Conservation (phyloP, 176 grass and related monocot species). For the Calamus simplicifolius region DNA sequence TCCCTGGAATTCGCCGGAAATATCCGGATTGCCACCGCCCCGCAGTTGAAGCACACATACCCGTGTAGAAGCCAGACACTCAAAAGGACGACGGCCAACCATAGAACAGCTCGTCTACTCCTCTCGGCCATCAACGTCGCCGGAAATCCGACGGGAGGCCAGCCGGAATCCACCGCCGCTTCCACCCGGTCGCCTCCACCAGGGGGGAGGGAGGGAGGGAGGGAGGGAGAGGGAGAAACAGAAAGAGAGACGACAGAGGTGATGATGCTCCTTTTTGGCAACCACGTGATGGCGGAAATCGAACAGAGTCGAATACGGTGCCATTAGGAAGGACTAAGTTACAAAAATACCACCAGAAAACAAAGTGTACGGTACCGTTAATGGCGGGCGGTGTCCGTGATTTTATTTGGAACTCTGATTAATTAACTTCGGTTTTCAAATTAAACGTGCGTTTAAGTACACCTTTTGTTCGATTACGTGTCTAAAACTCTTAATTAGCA, state of each 20-base stretch:
- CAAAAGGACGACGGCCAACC: neutral
- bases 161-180: too few species aligned
- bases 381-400: neutral
- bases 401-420: neutral
- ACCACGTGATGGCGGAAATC: too few species aligned
- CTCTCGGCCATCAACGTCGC: neutral
- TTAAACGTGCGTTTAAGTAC: too few species aligned
- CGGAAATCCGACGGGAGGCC: neutral
- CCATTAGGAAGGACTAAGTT: neutral
- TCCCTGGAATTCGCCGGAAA: neutral
- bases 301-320: too few species aligned
- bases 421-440: neutral
- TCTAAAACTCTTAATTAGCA: too few species aligned
- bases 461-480: too few species aligned
- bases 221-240: neutral
- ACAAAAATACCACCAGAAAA: neutral
- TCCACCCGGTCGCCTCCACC: too few species aligned
- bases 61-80: neutral
- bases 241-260: too few species aligned
- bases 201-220: neutral
- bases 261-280: too few species aligned
- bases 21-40: neutral
- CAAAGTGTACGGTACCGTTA: neutral
- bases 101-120: neutral
- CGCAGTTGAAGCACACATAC: neutral